phyloP scores from a whole-genome alignment of 805 yeast genomes.

The Danielia reshetovae region DNA sequence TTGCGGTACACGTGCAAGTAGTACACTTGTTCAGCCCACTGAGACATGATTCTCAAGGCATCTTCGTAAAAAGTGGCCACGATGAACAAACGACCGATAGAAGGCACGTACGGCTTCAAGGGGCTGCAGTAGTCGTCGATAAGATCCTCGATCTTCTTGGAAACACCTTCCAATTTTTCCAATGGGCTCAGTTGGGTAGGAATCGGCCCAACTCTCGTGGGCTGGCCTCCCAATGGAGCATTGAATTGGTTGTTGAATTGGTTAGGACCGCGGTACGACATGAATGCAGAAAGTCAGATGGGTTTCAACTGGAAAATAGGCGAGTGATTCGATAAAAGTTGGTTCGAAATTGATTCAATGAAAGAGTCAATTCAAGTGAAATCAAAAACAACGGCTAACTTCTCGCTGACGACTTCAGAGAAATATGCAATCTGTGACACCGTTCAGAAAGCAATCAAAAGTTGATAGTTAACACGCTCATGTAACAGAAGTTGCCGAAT shows the following conservation, averaged over 20 bases:
- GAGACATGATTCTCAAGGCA: slow-evolving; percentile 73
- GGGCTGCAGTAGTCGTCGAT: slow-evolving; percentile 49
- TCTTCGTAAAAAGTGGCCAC: slow-evolving; percentile 95
- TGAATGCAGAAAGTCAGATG: slow-evolving; percentile 12
- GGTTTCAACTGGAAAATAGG: not conserved
- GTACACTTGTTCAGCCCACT: slow-evolving; percentile 89
- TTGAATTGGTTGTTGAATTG: slow-evolving; percentile 39
- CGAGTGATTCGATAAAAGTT: not conserved
- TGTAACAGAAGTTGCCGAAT: no score
- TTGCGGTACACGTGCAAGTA: slow-evolving; percentile 78
- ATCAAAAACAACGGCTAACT: no score
- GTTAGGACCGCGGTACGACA: slow-evolving; percentile 45
- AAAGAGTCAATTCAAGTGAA: slow-evolving; percentile 1
- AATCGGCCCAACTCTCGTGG: slow-evolving; percentile 21
- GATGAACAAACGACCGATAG: slow-evolving; percentile 81
- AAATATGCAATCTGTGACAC: no score
- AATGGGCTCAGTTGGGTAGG: slow-evolving; percentile 23
- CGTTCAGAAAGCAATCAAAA: no score
- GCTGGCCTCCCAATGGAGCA: slow-evolving; percentile 6
- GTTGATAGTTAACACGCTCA: no score
- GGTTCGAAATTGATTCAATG: not conserved
- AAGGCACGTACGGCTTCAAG: slow-evolving; percentile 74
- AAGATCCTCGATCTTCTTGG: slow-evolving; percentile 51
- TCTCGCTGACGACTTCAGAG: no score
- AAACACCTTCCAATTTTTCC: slow-evolving; percentile 46